Base-by-base conservation (phyloP, 169 alveolate genomes). In the Plasmodium relictum region DNA sequence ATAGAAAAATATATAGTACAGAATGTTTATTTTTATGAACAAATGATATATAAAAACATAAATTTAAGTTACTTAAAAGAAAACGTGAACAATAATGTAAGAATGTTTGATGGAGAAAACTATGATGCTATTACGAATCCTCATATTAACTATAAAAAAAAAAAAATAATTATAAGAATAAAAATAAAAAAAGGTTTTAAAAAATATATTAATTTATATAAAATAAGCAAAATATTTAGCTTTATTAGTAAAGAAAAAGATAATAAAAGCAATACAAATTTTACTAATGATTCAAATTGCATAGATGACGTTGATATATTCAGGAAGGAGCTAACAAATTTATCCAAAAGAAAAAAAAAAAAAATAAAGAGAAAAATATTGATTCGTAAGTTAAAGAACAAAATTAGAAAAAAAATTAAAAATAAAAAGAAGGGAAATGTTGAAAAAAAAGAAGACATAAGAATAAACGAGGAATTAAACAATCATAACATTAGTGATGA, bases 81-180 rank as follows among this genome's bases (percentile, higher is more conserved):
- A 20, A 54, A 58, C 16, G 68, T n/a, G 50, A 42, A 68, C 48
- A 68, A 80, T 66, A 69, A 65, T 5, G 50, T 80, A 26, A 80
- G 68, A 52, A 80, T 80, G 83, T 80, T 80, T 45, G 90, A 80
- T 41, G 90, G 90, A 9, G 90, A 80, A 71, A 80, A 66, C 61
- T 80, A 80, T 48, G 90, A 80, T 48, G 85, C 83, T 48, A 80
- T 80, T 68, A 80, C 90, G 20, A 80, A 80, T 45, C 80, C 72
- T 10, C 66, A 52, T 41, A 80, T 80, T 68, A 80, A 56, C 62
- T 80, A 80, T 61, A 80, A 54, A 59, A 80, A 59, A 39, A 80
- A 80, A 80, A 80, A 66, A 45, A 66, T 48, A 24, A 66, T 80
- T 48, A 68, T 80, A 69, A 80, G 62, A 48, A 80, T 61, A 59